Conservation (phyloP, 495 filamentous ascomycete genomes). For the Penicillium paxilli region DNA sequence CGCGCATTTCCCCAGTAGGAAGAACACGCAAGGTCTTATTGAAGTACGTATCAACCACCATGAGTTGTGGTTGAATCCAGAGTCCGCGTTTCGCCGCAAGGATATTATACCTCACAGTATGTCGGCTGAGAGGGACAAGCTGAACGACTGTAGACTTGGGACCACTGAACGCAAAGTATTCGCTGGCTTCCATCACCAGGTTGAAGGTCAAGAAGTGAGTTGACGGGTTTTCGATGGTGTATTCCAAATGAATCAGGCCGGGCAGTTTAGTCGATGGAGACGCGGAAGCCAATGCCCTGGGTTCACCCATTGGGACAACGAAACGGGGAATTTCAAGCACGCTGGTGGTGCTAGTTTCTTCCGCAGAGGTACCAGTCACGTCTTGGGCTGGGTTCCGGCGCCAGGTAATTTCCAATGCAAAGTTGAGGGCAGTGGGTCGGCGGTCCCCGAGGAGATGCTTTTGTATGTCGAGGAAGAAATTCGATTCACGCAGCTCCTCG, state of each 20-base stretch:
- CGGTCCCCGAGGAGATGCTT: slow-evolving; percentile 80
- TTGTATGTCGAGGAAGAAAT: slow-evolving; percentile 70
- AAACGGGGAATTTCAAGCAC: slow-evolving; percentile 79
- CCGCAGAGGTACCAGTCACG: slow-evolving; percentile 10
- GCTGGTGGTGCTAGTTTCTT: slow-evolving; percentile 45
- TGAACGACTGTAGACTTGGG: slow-evolving; percentile 76
- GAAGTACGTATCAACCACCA: slow-evolving; percentile 85
- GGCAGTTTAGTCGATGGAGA: slow-evolving; percentile 43
- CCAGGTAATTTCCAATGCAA: slow-evolving; percentile 80
- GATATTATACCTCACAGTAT: slow-evolving; percentile 67
- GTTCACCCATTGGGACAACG: slow-evolving; percentile 76
- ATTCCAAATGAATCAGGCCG: slow-evolving; percentile 53
- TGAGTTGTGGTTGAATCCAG: slow-evolving; percentile 72
- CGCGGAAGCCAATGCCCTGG: slow-evolving; percentile 76
- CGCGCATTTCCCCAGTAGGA: slow-evolving; percentile 69
- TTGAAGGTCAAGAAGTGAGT: slow-evolving; percentile 92
- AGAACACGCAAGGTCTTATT: slow-evolving; percentile 79
- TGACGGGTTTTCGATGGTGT: slow-evolving; percentile 91
- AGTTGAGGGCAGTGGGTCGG: slow-evolving; percentile 64
- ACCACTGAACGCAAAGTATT: slow-evolving; percentile 91
- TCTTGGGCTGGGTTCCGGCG: slow-evolving; percentile 33
- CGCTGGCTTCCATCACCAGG: slow-evolving; percentile 85
- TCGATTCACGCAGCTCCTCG: slow-evolving; percentile 63
- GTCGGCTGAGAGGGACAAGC: slow-evolving; percentile 74
- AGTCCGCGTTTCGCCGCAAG: slow-evolving; percentile 56